phyloP scores from a whole-genome alignment of 768 basidiomycete species.

The Sistotremastrum suecicum region DNA sequence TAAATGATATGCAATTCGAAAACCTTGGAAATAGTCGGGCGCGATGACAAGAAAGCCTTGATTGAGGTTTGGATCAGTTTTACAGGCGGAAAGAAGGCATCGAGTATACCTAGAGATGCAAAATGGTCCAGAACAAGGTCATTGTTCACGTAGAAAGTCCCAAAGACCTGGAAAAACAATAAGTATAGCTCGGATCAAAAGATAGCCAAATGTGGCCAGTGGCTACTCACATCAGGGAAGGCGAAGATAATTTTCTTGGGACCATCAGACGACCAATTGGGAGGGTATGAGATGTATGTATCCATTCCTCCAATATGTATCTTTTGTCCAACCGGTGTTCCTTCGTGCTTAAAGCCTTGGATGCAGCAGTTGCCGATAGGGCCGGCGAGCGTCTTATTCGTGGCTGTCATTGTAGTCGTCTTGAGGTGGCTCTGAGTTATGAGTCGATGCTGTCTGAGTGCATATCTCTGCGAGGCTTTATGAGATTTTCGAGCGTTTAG shows the following conservation, averaged over 20 bases:
- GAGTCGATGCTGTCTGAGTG: too few relatives aligned
- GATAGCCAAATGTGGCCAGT: too few relatives aligned
- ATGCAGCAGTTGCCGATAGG: conserved; percentile 40
- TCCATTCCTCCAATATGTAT: conserved; percentile 27
- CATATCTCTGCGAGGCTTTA: too few relatives aligned
- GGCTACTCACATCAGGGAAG: conserved; percentile 37
- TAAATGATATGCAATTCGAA: too few relatives aligned
- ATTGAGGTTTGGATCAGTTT: too few relatives aligned
- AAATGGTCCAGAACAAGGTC: conserved; percentile 52
- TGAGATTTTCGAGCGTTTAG: too few relatives aligned
- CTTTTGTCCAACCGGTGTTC: conserved; percentile 29
- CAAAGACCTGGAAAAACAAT: conserved; percentile 6
- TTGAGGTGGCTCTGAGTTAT: too few relatives aligned
- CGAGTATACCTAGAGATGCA: conserved; percentile 35
- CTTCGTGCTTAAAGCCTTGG: conserved; percentile 35
- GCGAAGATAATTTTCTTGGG: conserved; percentile 35
- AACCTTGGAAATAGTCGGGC: conserved; percentile 48
- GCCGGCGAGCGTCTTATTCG: conserved; percentile 19
- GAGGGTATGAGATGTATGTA: conserved; percentile 42
- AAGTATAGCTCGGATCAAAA: too few relatives aligned
- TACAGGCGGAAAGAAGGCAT: not conserved
- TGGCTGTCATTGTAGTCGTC: too few relatives aligned
- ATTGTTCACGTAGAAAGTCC: conserved; percentile 44
- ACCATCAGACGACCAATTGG: conserved; percentile 11
- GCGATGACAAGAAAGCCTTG: conserved; percentile 46